phyloP scores from a whole-genome alignment of 202 grass and related monocot species.

The Zoysia matrella region DNA sequence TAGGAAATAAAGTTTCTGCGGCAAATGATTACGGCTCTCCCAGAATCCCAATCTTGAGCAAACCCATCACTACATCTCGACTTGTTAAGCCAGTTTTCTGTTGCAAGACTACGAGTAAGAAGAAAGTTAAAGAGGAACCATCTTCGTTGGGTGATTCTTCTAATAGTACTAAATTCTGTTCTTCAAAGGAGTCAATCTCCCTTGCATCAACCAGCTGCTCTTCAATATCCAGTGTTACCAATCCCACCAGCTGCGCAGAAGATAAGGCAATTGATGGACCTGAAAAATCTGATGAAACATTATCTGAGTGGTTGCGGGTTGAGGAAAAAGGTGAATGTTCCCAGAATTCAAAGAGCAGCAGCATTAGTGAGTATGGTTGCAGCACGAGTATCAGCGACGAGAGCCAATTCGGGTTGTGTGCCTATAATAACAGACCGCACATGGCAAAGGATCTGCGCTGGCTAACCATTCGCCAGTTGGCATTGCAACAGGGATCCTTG shows the following conservation, averaged over 20 bases:
- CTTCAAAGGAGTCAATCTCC: too few species aligned
- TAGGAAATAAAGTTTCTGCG: conserved; percentile 40
- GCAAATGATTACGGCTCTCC: conserved; percentile 48
- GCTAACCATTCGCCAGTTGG: too few species aligned
- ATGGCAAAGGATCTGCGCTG: too few species aligned
- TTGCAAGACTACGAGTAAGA: conserved; percentile 51
- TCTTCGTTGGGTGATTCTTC: conserved; percentile 11
- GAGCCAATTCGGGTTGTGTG: conserved; percentile 53
- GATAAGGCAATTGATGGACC: conserved; percentile 45
- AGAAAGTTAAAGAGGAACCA: conserved; percentile 63
- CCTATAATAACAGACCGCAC: too few species aligned
- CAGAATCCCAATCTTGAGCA: conserved; percentile 21
- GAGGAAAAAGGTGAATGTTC: conserved; percentile 36
- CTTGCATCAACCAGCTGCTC: too few species aligned
- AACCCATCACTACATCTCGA: conserved; percentile 9
- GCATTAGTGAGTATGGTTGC: conserved; percentile 72
- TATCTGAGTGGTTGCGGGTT: conserved; percentile 44
- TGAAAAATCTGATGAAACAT: conserved; percentile 49
- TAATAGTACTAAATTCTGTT: too few species aligned
- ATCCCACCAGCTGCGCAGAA: conserved; percentile 20
- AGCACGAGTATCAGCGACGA: conserved; percentile 78
- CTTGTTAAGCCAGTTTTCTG: conserved; percentile 60
- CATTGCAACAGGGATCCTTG: conserved; percentile 27
- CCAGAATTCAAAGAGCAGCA: conserved; percentile 85
- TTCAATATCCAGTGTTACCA: too few species aligned